Percentiles rank a stretch among this genome's conserved stretches.
phyloP scores from a whole-genome alignment of 352 stramenopile species.

The Globisporangium yorkense region DNA sequence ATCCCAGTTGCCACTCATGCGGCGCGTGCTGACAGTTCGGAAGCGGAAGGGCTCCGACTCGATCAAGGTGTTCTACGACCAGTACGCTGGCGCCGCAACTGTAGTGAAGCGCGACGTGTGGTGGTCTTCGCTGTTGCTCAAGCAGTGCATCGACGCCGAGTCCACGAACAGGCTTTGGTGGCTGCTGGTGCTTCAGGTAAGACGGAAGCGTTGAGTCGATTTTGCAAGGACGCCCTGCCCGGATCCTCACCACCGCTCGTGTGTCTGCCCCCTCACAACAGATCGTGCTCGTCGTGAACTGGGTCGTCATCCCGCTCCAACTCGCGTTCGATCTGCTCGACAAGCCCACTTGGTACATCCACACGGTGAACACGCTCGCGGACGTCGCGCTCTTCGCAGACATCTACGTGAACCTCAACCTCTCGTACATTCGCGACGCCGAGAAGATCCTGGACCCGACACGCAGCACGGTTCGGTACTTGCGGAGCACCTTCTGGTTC shows the following conservation, averaged over 20 bases:
- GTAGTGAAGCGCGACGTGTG: background rate
- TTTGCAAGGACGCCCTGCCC: background rate
- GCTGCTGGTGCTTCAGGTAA: slow-evolving; percentile 32
- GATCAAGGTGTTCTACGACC: slow-evolving; percentile 14
- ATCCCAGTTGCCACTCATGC: slow-evolving; percentile 5
- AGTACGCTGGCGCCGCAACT: slow-evolving; percentile 7
- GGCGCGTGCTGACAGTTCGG: slow-evolving; percentile 16
- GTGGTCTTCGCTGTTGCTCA: slow-evolving; percentile 18
- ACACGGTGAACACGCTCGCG: slow-evolving; percentile 22
- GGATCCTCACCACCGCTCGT: too few relatives aligned
- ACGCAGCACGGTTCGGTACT: slow-evolving; percentile 32
- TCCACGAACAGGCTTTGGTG: slow-evolving; percentile 39
- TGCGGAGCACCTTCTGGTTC: slow-evolving; percentile 25
- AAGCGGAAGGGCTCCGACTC: slow-evolving; percentile 8
- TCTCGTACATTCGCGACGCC: slow-evolving; percentile 40
- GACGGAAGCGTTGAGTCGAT: background rate
- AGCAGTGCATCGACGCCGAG: slow-evolving; percentile 42
- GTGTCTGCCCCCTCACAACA: background rate
- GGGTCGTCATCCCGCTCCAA: slow-evolving; percentile 44
- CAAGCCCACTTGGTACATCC: slow-evolving; percentile 23
- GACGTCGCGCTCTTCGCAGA: slow-evolving; percentile 29
- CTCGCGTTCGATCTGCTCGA: slow-evolving; percentile 46
- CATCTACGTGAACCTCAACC: slow-evolving; percentile 52
- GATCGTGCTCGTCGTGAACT: slow-evolving; percentile 28
- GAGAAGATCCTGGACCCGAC: slow-evolving; percentile 49